Evolutionary conservation across 371 early-diverging fungal species (phyloP).

Genomic region (Saksenaea vasiformis): DNA sequence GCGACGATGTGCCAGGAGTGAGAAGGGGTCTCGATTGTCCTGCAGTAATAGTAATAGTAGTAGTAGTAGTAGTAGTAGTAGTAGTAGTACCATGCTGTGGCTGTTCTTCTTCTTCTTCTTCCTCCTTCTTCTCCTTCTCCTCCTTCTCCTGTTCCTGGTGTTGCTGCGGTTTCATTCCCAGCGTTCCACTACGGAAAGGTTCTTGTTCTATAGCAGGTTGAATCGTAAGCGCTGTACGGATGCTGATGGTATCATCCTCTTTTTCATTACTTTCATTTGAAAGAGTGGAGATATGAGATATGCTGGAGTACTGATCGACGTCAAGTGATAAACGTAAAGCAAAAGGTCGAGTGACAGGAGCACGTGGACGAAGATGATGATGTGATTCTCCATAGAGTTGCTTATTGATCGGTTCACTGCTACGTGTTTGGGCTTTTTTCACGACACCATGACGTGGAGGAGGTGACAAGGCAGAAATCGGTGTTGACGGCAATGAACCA

Average conservation of each 20-base stretch:
- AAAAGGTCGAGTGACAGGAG: slow-evolving; percentile 12
- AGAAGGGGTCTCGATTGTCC: slow-evolving; percentile 10
- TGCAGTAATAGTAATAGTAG: not conserved
- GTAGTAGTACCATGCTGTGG: not conserved
- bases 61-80: too few species aligned
- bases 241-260: not conserved
- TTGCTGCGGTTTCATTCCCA: not conserved
- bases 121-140: too few species aligned
- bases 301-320: slow-evolving; percentile 23
- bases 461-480: slow-evolving; percentile 24
- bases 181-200: not conserved
- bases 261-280: slow-evolving; percentile 1
- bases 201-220: not conserved
- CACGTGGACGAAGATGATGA: slow-evolving; percentile 5
- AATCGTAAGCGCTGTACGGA: not conserved
- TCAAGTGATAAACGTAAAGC: slow-evolving; percentile 39
- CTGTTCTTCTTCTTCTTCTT: slow-evolving; percentile 11
- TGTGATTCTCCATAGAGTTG: not conserved
- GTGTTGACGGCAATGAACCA: slow-evolving; percentile 3
- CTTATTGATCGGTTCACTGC: slow-evolving; percentile 8
- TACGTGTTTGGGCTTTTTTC: slow-evolving; percentile 13
- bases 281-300: slow-evolving; percentile 2
- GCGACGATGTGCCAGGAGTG: slow-evolving; percentile 3
- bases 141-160: slow-evolving; percentile 6
- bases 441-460: slow-evolving; percentile 23